Evolutionary conservation across 2,329 filamentous ascomycete genomes (phyloP).

Genomic region (Aspergillus terreus): DNA sequence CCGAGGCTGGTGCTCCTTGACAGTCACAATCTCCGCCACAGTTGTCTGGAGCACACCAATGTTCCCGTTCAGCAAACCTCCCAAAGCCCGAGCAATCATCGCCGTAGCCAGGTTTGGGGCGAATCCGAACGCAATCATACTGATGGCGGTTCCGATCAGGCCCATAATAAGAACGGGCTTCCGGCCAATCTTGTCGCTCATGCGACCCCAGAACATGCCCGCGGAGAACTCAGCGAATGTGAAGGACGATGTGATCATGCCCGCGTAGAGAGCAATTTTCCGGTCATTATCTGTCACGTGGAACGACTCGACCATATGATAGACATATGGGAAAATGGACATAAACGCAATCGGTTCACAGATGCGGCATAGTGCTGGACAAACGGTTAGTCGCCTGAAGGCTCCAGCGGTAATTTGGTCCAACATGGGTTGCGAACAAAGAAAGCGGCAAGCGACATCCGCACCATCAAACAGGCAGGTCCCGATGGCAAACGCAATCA

Average conservation of each 20-base stretch:
- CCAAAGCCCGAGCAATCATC: slow-evolving; percentile 80
- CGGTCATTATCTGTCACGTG: slow-evolving; percentile 72
- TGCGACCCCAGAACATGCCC: slow-evolving; percentile 84
- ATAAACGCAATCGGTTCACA: slow-evolving; percentile 99
- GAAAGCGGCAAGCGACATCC: not conserved
- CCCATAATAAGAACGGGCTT: slow-evolving; percentile 90
- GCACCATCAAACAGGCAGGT: not conserved
- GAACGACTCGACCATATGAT: slow-evolving; percentile 95
- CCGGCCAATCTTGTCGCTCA: slow-evolving; percentile 87
- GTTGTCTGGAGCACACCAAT: slow-evolving; percentile 95
- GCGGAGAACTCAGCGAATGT: slow-evolving; percentile 94
- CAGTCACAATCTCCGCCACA: slow-evolving; percentile 86
- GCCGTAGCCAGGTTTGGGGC: slow-evolving; percentile 77
- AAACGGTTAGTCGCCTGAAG: slow-evolving; percentile 14
- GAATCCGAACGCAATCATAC: slow-evolving; percentile 90
- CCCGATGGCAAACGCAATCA: slow-evolving; percentile 2
- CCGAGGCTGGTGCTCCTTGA: slow-evolving; percentile 88
- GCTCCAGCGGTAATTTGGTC: not conserved
- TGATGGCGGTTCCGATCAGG: slow-evolving; percentile 85
- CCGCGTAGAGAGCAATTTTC: slow-evolving; percentile 86
- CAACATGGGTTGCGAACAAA: not conserved
- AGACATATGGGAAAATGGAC: slow-evolving; percentile 98
- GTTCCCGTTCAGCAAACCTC: slow-evolving; percentile 91
- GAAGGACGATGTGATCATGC: slow-evolving; percentile 94
- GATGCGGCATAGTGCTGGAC: slow-evolving; percentile 80